A percentile compares a stretch with the other conserved stretches of the same genome.
These are phyloP conservation scores for Diaporthe vaccinii DNA, from an alignment of 2,329 filamentous ascomycete species.

Conservation along the genomic window DNA sequence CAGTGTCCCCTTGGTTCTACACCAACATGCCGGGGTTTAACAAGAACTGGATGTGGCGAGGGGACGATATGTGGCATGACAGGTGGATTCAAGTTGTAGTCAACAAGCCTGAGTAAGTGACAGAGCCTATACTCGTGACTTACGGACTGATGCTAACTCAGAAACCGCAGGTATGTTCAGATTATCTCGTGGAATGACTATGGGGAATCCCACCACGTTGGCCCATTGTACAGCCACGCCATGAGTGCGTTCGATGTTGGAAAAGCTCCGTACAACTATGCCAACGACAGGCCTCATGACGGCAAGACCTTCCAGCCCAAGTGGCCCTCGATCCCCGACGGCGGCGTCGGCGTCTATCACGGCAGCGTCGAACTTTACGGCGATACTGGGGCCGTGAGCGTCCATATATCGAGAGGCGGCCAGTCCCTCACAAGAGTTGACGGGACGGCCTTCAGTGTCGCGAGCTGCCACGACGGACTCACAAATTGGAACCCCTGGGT, in stretches of 20 bases:
- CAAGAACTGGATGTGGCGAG: slow-evolving; percentile 74
- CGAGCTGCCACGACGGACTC: neutral
- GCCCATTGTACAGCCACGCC: slow-evolving; percentile 56
- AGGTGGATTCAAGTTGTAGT: slow-evolving; percentile 70
- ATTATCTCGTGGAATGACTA: slow-evolving; percentile 64
- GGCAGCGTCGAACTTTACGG: neutral
- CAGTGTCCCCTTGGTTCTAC: slow-evolving; percentile 70
- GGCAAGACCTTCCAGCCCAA: neutral
- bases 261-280: slow-evolving; percentile 62
- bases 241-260: slow-evolving; percentile 51
- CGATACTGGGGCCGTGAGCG: neutral
- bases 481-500: neutral
- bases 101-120: slow-evolving; percentile 63
- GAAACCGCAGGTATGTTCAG: slow-evolving; percentile 46
- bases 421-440: neutral
- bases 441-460: neutral
- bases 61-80: slow-evolving; percentile 71
- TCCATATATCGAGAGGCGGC: neutral
- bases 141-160: slow-evolving; percentile 50
- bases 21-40: slow-evolving; percentile 68
- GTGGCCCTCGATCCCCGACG: neutral
- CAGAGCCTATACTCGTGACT: slow-evolving; percentile 54
- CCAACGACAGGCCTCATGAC: slow-evolving; percentile 62
- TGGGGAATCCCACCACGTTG: slow-evolving; percentile 68
- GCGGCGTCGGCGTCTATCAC: neutral